Evolutionary conservation across 1,284 basidiomycete species (phyloP).

Genomic region (Boletellus sp.): DNA sequence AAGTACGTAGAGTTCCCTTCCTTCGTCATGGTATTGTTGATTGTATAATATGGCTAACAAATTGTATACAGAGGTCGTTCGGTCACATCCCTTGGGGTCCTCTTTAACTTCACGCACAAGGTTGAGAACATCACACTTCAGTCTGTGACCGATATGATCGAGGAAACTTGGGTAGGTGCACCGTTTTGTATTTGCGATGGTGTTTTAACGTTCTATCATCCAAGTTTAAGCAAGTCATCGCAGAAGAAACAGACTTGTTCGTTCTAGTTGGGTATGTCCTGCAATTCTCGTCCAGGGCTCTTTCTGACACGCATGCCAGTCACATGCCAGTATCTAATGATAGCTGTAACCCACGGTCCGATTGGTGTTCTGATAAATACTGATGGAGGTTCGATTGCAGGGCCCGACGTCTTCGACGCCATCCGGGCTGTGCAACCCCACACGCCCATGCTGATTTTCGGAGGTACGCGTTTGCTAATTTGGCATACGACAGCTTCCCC

Average conservation of each 20-base stretch:
- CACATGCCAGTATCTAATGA: constrained; percentile 70
- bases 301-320: constrained; percentile 28
- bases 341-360: constrained; percentile 45
- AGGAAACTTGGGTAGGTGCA: constrained; percentile 61
- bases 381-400: constrained; percentile 32
- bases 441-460: constrained; percentile 79
- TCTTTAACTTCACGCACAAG: constrained; percentile 71
- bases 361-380: not conserved
- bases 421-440: constrained; percentile 67
- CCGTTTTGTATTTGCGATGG: not conserved
- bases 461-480: constrained; percentile 39
- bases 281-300: not conserved
- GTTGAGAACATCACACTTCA: constrained; percentile 72
- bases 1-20: constrained; percentile 44
- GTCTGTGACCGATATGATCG: constrained; percentile 68
- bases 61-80: constrained; percentile 50
- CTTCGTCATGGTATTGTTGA: not conserved
- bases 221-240: constrained; percentile 74
- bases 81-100: constrained; percentile 77
- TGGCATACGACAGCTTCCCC: not conserved
- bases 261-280: constrained; percentile 58
- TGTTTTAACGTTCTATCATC: not conserved
- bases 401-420: constrained; percentile 69
- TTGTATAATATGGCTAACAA: not conserved
- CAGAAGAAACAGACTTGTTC: constrained; percentile 81